Evolutionary conservation across 148 eudicot genomes (phyloP).

Genomic region (Limonium bicolor): DNA sequence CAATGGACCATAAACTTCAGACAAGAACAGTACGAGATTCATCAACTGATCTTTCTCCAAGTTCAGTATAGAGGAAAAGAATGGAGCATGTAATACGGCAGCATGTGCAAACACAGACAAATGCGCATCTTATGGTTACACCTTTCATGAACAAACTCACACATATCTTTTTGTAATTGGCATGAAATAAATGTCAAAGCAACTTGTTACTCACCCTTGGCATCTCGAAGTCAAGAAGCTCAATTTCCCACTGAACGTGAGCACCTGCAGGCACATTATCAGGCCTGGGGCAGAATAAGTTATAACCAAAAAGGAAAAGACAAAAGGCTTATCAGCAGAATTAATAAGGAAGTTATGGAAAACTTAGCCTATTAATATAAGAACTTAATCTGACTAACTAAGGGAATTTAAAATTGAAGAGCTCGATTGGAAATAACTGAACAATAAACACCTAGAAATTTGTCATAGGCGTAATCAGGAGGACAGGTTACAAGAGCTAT

Average conservation of each 20-base stretch:
- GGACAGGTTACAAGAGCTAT: conserved; percentile 87
- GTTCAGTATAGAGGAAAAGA: too few species aligned
- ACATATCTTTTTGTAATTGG: too few species aligned
- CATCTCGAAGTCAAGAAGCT: conserved; percentile 87
- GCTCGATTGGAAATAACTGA: neutral
- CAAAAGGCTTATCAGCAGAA: neutral
- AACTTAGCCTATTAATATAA: too few species aligned
- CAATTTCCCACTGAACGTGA: conserved; percentile 89
- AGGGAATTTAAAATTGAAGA: neutral
- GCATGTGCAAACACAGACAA: too few species aligned
- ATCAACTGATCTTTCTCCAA: too few species aligned
- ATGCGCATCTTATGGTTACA: too few species aligned
- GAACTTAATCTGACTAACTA: neutral
- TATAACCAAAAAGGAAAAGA: conserved; percentile 3
- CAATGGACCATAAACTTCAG: too few species aligned
- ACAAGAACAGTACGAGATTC: too few species aligned
- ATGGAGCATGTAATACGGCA: too few species aligned
- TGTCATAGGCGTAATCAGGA: conserved; percentile 98
- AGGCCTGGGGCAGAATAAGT: too few species aligned
- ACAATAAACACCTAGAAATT: conserved; percentile 52
- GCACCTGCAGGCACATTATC: conserved; percentile 78
- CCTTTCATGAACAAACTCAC: too few species aligned
- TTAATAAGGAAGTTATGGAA: too few species aligned
- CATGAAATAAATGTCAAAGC: neutral
- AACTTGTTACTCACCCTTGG: conserved; percentile 33